These are phyloP conservation scores for Paraconiothyrium brasiliense DNA, from an alignment of 2,329 filamentous ascomycete species.

Conservation along the genomic window DNA sequence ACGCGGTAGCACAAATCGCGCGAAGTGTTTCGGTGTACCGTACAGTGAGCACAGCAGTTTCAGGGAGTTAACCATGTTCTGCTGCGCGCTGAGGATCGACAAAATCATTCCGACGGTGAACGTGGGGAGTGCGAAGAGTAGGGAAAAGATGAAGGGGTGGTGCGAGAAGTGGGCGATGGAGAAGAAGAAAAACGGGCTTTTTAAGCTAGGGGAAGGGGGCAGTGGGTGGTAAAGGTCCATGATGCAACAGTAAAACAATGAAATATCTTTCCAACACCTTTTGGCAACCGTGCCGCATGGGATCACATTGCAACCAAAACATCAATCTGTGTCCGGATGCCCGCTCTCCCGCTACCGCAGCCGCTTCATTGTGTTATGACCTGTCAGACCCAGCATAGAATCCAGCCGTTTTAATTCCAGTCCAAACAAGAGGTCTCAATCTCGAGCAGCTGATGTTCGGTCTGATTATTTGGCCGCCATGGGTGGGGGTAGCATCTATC, in stretches of 20 bases:
- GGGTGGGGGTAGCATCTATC: too few relatives aligned
- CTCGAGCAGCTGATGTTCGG: too few relatives aligned
- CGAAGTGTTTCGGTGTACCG: conserved; percentile 90
- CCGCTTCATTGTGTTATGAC: too few relatives aligned
- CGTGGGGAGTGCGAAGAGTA: conserved; percentile 69
- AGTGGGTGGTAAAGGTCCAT: conserved; percentile 1
- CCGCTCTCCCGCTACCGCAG: too few relatives aligned
- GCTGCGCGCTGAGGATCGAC: conserved; percentile 86
- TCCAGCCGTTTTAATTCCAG: too few relatives aligned
- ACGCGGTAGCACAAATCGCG: conserved; percentile 81
- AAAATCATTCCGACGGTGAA: conserved; percentile 95
- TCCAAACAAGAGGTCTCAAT: too few relatives aligned
- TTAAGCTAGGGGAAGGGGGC: conserved; percentile 43
- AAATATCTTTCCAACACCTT: background rate
- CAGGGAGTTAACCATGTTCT: conserved; percentile 91
- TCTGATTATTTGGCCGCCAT: too few relatives aligned
- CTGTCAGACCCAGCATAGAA: too few relatives aligned
- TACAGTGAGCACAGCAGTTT: conserved; percentile 98
- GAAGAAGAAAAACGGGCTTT: conserved; percentile 70
- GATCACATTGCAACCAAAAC: too few relatives aligned
- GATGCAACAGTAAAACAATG: background rate
- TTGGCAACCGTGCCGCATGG: background rate
- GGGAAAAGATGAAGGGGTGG: conserved; percentile 74
- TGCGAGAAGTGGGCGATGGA: conserved; percentile 71
- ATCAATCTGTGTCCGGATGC: too few relatives aligned